A percentile compares a stretch with the other conserved stretches of the same genome.
Conservation (phyloP, 768 basidiomycete genomes). For the Tubosaeta brunneosetosa region DNA sequence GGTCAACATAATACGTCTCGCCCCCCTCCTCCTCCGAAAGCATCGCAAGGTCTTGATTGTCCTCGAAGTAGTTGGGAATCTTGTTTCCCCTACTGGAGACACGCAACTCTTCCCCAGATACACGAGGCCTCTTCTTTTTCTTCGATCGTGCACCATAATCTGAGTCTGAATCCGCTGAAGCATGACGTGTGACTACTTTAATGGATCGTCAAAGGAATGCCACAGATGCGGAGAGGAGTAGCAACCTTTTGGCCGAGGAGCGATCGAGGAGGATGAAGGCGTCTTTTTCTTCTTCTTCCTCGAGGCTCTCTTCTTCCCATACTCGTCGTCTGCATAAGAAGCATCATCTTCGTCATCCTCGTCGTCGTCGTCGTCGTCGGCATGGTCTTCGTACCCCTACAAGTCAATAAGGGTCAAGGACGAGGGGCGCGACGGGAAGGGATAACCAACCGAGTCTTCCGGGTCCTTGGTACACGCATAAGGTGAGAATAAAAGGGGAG, state of each 20-base stretch:
- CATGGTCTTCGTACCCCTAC: slow-evolving; percentile 54
- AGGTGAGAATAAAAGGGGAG: slow-evolving; percentile 1
- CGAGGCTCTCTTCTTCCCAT: slow-evolving; percentile 61
- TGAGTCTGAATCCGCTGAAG: slow-evolving; percentile 75
- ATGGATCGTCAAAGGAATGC: slow-evolving; percentile 8
- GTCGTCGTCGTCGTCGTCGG: slow-evolving; percentile 47
- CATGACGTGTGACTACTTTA: slow-evolving; percentile 49
- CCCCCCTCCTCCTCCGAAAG: slow-evolving; percentile 55
- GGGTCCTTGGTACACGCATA: slow-evolving; percentile 18
- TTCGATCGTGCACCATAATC: slow-evolving; percentile 84
- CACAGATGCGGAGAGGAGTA: slow-evolving; percentile 9
- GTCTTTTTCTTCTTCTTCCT: slow-evolving; percentile 63
- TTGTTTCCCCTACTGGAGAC: slow-evolving; percentile 71
- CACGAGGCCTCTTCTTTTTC: slow-evolving; percentile 70
- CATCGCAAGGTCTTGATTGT: slow-evolving; percentile 70
- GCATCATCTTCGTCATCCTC: slow-evolving; percentile 74
- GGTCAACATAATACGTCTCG: slow-evolving; percentile 52
- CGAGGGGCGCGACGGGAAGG: slow-evolving; percentile 5
- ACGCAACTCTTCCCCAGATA: slow-evolving; percentile 66
- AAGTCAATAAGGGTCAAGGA: slow-evolving; percentile 37
- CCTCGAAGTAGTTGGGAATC: slow-evolving; percentile 80
- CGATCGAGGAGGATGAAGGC: slow-evolving; percentile 38
- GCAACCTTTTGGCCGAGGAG: slow-evolving; percentile 57
- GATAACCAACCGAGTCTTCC: slow-evolving; percentile 30
- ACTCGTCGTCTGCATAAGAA: slow-evolving; percentile 75